A percentile compares a stretch with the other conserved stretches of the same genome.
These are phyloP conservation scores for Aspergillus taichungensis DNA, from an alignment of 495 filamentous ascomycete species.

Conservation along the genomic window DNA sequence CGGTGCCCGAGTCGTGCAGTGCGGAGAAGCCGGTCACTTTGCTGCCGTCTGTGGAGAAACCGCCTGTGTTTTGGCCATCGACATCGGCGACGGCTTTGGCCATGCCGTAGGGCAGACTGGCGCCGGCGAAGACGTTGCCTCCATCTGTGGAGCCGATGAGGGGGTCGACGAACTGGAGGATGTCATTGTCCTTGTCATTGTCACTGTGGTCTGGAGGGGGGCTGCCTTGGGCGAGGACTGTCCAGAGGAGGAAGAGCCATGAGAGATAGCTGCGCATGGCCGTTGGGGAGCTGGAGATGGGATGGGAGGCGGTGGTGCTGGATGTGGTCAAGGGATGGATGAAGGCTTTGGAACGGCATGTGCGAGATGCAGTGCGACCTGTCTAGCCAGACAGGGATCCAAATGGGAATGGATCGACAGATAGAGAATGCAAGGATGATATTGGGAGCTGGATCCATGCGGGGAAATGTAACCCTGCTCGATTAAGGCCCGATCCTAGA, in stretches of 20 bases:
- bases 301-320: too few species aligned
- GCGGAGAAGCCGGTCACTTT: conserved; percentile 53
- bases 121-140: conserved; percentile 64
- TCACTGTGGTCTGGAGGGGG: neutral
- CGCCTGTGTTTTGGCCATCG: conserved; percentile 57
- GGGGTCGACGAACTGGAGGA: conserved; percentile 35
- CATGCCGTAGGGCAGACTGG: conserved; percentile 65
- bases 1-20: conserved; percentile 63
- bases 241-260: neutral
- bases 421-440: too few species aligned
- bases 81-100: conserved; percentile 69
- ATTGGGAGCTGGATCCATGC: too few species aligned
- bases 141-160: conserved; percentile 48
- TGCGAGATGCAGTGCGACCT: too few species aligned
- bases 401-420: too few species aligned
- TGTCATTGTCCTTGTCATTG: neutral
- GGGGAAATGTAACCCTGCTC: too few species aligned
- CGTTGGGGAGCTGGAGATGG: too few species aligned
- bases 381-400: too few species aligned
- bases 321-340: too few species aligned
- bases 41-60: conserved; percentile 58
- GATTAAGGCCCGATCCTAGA: too few species aligned
- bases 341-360: too few species aligned
- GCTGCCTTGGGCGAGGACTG: neutral
- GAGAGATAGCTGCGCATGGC: too few species aligned